Base-by-base conservation (phyloP, 2,329 filamentous ascomycete species). In the Plectosphaerella cucumerina region DNA sequence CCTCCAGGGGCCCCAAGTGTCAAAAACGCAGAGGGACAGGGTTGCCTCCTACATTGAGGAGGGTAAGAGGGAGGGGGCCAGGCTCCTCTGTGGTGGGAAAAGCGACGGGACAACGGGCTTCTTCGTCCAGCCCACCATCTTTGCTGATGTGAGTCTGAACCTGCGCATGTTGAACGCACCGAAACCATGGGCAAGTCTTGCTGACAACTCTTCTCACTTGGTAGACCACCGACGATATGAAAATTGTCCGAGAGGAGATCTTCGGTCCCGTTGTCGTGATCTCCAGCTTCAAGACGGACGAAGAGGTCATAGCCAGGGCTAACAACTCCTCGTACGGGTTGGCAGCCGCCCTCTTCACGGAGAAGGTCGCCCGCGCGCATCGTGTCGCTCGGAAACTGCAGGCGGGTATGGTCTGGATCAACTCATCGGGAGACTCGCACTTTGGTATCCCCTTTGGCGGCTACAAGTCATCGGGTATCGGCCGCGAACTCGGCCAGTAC, bases 1-100 rank as follows among this genome's bases (percentile, higher is more conserved):
- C 0, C 82, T 79, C 68, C 84, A 87, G 61, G 85, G 85, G 0
- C 85, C 85, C 0, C 84, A 86, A 60, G 78, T 86, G 49, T 82
- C 81, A 5, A 82, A 83, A 62, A 64, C 73, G 17, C 85, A 87
- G 62, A 84, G 81, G 56, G 82, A 86, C 47, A 73, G 80, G 15
- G 77, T 90, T 1, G 70, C 87, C 18, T 76, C 75, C 1, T 89
- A 86, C 64, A 82, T 89, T 42, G 77, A 87, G 51, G 61, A 73
- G 35, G 85, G 84, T 6, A 85, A 85, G 62, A 73, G 74, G 8
- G 80, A 83, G 58, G 85, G 84, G 17, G 81, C 83, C 1, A 82
- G 70, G 2, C 71, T 88, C 3, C 69, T 76, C n/a, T 70, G 75
- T 3, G 83, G 84, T 31, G 84, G 82, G 21, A 31, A 12, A 20